These are phyloP conservation scores for Eragrostis nindensis DNA, from an alignment of 176 grass and related monocot genomes.

Conservation along the genomic window DNA sequence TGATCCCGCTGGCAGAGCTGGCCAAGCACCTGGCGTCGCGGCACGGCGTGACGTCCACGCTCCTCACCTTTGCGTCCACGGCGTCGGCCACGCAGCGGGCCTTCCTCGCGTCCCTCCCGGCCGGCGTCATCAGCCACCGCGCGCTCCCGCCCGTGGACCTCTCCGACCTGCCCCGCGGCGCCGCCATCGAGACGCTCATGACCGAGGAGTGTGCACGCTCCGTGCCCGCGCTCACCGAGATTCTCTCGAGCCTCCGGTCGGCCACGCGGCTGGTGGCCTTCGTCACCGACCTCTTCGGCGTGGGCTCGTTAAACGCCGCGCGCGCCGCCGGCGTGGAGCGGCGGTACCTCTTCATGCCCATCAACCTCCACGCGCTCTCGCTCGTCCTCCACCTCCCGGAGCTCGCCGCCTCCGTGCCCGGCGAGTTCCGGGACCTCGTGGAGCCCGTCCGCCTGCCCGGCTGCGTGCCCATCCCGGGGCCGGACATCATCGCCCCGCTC, in stretches of 20 bases:
- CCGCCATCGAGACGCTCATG: conserved; percentile 62
- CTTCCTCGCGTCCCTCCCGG: conserved; percentile 38
- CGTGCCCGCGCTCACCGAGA: neutral
- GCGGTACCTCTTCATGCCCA: conserved; percentile 56
- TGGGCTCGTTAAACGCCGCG: conserved; percentile 48
- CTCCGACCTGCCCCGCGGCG: conserved; percentile 40
- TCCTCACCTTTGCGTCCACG: conserved; percentile 53
- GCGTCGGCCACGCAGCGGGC: conserved; percentile 42
- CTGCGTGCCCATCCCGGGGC: conserved; percentile 52
- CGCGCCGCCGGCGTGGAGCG: conserved; percentile 13
- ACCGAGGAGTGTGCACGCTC: conserved; percentile 19
- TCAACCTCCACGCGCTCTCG: conserved; percentile 56
- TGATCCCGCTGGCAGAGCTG: conserved; percentile 67
- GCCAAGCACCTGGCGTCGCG: conserved; percentile 47
- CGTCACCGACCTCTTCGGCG: conserved; percentile 61
- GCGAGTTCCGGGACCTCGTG: conserved; percentile 60
- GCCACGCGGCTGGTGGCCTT: conserved; percentile 39
- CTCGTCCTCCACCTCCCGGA: conserved; percentile 54
- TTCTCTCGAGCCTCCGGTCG: neutral
- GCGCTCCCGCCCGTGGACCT: conserved; percentile 54
- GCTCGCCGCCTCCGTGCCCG: conserved; percentile 31
- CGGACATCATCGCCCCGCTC: conserved; percentile 46
- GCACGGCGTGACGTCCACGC: conserved; percentile 46
- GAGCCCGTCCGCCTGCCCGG: conserved; percentile 60
- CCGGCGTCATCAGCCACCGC: conserved; percentile 15